These are phyloP conservation scores for Pachysandra terminalis DNA, from an alignment of 164 flowering plant genomes.

Conservation along the genomic window DNA sequence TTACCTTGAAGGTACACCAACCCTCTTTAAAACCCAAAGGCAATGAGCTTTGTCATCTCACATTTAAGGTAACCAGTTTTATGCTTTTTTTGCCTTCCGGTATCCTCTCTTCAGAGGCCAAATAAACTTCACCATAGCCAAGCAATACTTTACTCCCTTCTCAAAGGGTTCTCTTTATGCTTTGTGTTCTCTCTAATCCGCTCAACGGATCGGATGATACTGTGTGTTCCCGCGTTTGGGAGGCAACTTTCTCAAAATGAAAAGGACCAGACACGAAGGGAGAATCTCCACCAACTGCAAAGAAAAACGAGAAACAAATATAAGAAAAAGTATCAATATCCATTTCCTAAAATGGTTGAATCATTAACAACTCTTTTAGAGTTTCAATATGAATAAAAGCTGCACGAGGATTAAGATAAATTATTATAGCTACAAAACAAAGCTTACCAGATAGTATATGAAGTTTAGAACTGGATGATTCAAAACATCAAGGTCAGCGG, in stretches of 20 bases:
- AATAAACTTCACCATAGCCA: conserved; percentile 7
- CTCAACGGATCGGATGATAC: conserved; percentile 81
- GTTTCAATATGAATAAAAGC: background rate
- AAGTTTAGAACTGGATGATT: conserved; percentile 62
- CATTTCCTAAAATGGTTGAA: background rate
- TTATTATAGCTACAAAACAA: background rate
- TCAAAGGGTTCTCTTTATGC: background rate
- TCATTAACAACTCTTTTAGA: too few relatives aligned
- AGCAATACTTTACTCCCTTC: background rate
- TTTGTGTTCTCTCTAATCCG: background rate
- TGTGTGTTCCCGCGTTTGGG: conserved; percentile 90
- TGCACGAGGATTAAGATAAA: too few relatives aligned
- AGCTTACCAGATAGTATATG: conserved; percentile 52
- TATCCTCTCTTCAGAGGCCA: too few relatives aligned
- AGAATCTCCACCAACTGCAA: conserved; percentile 82
- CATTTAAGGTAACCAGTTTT: too few relatives aligned
- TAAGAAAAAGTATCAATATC: background rate
- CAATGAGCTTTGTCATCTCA: too few relatives aligned
- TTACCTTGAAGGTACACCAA: too few relatives aligned
- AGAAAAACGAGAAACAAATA: conserved; percentile 1
- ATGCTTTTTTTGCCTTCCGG: too few relatives aligned
- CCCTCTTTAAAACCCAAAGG: too few relatives aligned
- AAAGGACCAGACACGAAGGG: conserved; percentile 82
- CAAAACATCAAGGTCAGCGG: conserved; percentile 60
- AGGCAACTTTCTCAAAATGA: conserved; percentile 89